Evolutionary conservation across 2,329 filamentous ascomycete species (phyloP).

Genomic region (Chaetomiaceae sp.): DNA sequence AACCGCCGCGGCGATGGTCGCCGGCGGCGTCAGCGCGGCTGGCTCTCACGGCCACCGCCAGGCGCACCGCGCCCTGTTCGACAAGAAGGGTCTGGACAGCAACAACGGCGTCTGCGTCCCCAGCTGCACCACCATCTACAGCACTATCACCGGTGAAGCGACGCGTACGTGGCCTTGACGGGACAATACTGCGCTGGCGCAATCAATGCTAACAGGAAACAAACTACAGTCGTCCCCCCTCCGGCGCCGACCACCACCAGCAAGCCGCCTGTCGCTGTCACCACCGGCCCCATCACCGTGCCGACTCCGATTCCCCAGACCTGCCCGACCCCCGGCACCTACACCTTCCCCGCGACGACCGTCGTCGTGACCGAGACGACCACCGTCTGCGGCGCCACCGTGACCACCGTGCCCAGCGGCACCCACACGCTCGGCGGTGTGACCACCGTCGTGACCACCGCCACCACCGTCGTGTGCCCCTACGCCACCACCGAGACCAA

Average conservation of each 20-base stretch:
- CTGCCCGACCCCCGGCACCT: conserved; percentile 62
- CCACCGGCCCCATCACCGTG: conserved; percentile 40
- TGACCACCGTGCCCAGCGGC: conserved; percentile 56
- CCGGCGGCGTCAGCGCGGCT: conserved; percentile 48
- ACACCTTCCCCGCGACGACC: conserved; percentile 70
- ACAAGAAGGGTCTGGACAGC: conserved; percentile 39
- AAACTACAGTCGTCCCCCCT: conserved; percentile 19
- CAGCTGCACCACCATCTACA: conserved; percentile 69
- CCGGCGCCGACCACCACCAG: conserved; percentile 25
- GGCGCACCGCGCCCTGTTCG: conserved; percentile 47
- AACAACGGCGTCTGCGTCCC: conserved; percentile 46
- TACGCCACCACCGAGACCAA: conserved; percentile 58
- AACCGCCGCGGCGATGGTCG: conserved; percentile 57
- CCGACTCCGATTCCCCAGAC: conserved; percentile 48
- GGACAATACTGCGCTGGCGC: background rate
- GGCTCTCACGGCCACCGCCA: conserved; percentile 53
- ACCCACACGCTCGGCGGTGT: conserved; percentile 66
- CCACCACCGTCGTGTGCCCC: conserved; percentile 64
- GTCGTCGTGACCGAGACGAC: conserved; percentile 60
- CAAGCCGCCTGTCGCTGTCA: conserved; percentile 25
- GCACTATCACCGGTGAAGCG: conserved; percentile 58
- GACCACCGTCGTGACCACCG: conserved; percentile 60
- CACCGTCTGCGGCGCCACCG: conserved; percentile 58
- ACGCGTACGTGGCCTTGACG: conserved; percentile 46
- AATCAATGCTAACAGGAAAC: conserved; percentile 7